These are phyloP conservation scores for Rhododendron ferrugineum DNA, from an alignment of 148 eudicot genomes.

Conservation along the genomic window DNA sequence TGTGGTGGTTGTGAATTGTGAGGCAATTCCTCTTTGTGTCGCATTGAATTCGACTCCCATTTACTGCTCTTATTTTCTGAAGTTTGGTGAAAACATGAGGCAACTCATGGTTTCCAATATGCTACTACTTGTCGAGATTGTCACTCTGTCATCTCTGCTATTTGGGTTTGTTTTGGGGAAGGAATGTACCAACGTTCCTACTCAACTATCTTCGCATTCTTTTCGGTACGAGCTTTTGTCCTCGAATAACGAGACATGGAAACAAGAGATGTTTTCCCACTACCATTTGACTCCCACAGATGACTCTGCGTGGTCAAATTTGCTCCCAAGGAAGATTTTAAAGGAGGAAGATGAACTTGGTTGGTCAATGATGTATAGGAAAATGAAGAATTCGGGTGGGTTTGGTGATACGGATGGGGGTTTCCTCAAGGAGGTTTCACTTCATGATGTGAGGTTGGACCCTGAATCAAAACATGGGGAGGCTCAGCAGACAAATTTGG, in stretches of 20 bases:
- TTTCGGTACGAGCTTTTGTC: conserved; percentile 39
- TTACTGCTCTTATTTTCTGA: background rate
- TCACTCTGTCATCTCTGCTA: conserved; percentile 9
- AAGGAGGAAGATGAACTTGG: conserved; percentile 45
- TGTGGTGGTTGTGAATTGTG: background rate
- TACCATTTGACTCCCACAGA: conserved; percentile 65
- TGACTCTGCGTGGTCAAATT: conserved; percentile 56
- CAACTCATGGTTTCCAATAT: background rate
- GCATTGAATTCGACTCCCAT: background rate
- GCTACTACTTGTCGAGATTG: background rate
- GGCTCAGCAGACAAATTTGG: conserved; percentile 79
- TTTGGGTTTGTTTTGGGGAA: conserved; percentile 35
- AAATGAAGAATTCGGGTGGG: conserved; percentile 41
- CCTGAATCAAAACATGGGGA: conserved; percentile 49
- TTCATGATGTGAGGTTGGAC: conserved; percentile 66
- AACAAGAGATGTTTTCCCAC: conserved; percentile 49
- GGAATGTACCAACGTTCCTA: conserved; percentile 59
- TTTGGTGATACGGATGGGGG: conserved; percentile 20
- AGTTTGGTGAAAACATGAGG: background rate
- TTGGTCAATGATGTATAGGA: conserved; percentile 60
- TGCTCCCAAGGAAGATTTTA: conserved; percentile 54
- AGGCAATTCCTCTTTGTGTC: background rate
- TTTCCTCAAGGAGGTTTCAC: conserved; percentile 51
- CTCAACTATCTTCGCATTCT: conserved; percentile 49
- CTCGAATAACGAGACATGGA: conserved; percentile 69